Evolutionary conservation across 1,284 basidiomycete species (phyloP).

Genomic region (Sanghuangporus baumii): DNA sequence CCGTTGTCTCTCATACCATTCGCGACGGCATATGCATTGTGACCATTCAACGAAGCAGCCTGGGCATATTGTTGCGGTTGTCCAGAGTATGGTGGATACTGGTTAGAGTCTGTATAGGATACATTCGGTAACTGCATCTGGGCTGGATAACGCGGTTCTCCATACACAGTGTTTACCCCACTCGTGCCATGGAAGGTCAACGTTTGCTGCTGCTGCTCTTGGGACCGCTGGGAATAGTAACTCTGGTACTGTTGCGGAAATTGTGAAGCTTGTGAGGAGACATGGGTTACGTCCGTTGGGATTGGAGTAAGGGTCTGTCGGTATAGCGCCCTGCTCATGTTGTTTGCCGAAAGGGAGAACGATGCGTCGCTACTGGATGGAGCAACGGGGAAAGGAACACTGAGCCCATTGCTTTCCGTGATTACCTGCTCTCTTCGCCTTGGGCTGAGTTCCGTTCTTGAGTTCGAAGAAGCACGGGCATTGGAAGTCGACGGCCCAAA

Average conservation of each 20-base stretch:
- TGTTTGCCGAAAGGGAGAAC: background rate
- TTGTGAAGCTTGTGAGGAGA: background rate
- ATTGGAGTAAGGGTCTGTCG: slow-evolving; percentile 3
- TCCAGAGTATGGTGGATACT: too few relatives aligned
- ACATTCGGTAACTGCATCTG: too few relatives aligned
- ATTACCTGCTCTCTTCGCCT: background rate
- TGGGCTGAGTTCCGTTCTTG: background rate
- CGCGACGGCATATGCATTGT: background rate
- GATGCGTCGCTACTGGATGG: background rate
- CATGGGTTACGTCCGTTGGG: background rate
- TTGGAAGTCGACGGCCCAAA: slow-evolving; percentile 8
- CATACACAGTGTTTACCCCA: background rate
- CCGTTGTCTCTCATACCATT: background rate
- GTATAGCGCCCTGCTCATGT: background rate
- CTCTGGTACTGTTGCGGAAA: slow-evolving; percentile 1
- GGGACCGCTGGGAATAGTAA: slow-evolving; percentile 4
- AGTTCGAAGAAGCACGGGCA: background rate
- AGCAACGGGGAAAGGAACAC: background rate
- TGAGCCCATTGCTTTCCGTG: background rate
- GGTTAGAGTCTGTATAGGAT: too few relatives aligned
- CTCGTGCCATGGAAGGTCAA: background rate
- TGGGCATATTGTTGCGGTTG: too few relatives aligned
- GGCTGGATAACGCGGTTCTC: background rate
- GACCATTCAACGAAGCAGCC: background rate
- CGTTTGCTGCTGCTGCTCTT: background rate